These are phyloP conservation scores for Salvia rosmarinus DNA, from an alignment of 257 asterid species.

Conservation along the genomic window DNA sequence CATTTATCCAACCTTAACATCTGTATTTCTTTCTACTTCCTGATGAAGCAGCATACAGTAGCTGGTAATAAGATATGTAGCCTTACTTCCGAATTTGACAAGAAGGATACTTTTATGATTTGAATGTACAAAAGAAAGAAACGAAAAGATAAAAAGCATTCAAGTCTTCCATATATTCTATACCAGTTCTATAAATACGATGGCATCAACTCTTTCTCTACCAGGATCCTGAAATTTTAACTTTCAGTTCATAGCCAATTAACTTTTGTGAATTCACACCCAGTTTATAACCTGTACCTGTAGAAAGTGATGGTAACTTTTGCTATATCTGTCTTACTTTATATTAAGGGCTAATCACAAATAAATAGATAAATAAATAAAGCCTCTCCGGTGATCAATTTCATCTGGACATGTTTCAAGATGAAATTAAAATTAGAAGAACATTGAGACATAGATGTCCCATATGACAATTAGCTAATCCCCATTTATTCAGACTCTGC, in stretches of 20 bases:
- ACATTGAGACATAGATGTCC: neutral
- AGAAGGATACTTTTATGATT: neutral
- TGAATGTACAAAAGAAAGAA: neutral
- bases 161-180: neutral
- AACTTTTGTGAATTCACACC: no score
- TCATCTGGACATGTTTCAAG: neutral
- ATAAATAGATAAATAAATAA: no score
- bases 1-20: slow-evolving; percentile 1
- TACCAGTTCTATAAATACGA: neutral
- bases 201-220: neutral
- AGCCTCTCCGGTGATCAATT: neutral
- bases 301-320: slow-evolving; percentile 16
- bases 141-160: neutral
- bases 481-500: neutral
- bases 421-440: neutral
- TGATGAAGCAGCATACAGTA: neutral
- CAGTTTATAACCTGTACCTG: slow-evolving; percentile 1
- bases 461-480: neutral
- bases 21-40: neutral
- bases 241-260: neutral
- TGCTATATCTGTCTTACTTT: neutral
- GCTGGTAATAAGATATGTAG: neutral
- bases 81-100: neutral
- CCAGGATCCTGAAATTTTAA: neutral
- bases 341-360: neutral